Evolutionary conservation across 441 rosid genomes (phyloP).

Genomic region (Brassica hybrid): DNA sequence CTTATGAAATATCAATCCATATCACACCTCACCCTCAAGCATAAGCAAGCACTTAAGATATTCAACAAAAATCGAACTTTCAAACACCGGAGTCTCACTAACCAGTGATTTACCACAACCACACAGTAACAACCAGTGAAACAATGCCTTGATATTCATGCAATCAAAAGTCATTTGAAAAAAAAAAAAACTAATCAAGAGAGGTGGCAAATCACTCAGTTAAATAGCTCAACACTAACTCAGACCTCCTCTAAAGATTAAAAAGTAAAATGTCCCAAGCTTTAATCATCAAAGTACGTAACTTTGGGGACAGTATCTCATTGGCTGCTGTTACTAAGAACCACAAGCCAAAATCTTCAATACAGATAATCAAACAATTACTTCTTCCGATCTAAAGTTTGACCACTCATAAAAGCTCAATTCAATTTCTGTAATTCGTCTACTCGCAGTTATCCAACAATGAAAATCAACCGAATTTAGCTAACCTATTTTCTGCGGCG

Average conservation of each 20-base stretch:
- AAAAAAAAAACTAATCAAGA: neutral
- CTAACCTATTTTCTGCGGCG: neutral
- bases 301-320: neutral
- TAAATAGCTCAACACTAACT: constrained; percentile 11
- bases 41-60: neutral
- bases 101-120: neutral
- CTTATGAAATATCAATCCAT: no score
- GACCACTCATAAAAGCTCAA: neutral
- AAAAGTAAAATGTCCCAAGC: constrained; percentile 12
- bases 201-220: neutral
- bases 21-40: neutral
- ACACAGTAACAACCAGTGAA: constrained; percentile 1
- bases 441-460: neutral
- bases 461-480: constrained; percentile 3
- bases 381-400: constrained; percentile 10
- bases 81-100: neutral
- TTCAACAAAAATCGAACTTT: neutral
- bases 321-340: neutral
- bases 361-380: constrained; percentile 24
- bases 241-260: neutral
- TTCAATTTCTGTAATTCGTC: constrained; percentile 4
- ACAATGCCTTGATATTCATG: neutral
- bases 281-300: constrained; percentile 20
- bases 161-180: neutral
- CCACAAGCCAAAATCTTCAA: constrained; percentile 15